These are phyloP conservation scores for Malbranchea zuffiana DNA, from an alignment of 2,329 filamentous ascomycete species.

Conservation along the genomic window DNA sequence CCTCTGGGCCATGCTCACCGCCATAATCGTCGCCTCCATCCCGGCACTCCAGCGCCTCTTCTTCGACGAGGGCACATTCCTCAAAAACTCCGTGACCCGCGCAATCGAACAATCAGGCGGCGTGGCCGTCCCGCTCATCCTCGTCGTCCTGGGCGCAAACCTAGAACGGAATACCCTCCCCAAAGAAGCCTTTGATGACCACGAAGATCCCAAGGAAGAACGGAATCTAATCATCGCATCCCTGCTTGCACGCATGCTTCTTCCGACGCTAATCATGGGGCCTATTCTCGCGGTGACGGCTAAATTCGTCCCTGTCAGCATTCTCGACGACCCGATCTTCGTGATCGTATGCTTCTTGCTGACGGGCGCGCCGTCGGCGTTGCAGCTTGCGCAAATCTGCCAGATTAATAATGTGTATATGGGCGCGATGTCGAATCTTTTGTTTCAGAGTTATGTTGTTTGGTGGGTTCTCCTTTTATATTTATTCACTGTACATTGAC, in stretches of 20 bases:
- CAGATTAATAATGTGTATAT: constrained; percentile 97
- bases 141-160: constrained; percentile 91
- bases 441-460: constrained; percentile 95
- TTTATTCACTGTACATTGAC: not conserved
- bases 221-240: constrained; percentile 76
- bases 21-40: constrained; percentile 83
- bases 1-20: constrained; percentile 88
- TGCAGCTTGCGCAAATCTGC: constrained; percentile 95
- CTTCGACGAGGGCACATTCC: constrained; percentile 77
- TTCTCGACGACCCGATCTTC: constrained; percentile 95
- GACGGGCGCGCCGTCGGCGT: constrained; percentile 80
- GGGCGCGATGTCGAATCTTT: constrained; percentile 78
- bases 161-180: constrained; percentile 82
- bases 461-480: constrained; percentile 49
- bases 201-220: constrained; percentile 57
- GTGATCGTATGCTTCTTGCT: constrained; percentile 96
- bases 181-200: constrained; percentile 50
- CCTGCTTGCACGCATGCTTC: constrained; percentile 77
- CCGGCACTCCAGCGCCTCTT: constrained; percentile 73
- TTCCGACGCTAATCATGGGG: constrained; percentile 86
- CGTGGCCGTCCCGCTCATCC: constrained; percentile 86
- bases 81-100: constrained; percentile 84
- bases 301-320: constrained; percentile 85
- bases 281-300: constrained; percentile 76
- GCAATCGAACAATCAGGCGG: constrained; percentile 75